Evolutionary conservation across 768 basidiomycete species (phyloP), one percentile per base, ranked within the genome.

Genomic region (Fistulinella prunicolor): DNA sequence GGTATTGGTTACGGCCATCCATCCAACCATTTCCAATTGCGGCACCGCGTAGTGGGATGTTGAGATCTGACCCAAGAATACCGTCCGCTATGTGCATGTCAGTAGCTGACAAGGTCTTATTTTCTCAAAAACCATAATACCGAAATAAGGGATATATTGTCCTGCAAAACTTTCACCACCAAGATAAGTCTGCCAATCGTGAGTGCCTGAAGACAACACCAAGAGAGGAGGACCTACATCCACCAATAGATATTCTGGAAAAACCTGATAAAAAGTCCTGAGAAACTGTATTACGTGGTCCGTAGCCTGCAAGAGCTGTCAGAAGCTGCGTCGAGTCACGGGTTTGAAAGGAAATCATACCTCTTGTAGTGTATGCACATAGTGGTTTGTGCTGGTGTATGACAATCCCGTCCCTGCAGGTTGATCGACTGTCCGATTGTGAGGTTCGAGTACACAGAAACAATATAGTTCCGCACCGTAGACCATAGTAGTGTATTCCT

Each of bases 21-120:
- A 96, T 95, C 96, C 96, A 99, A 6, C 95, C 95, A 66, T 99
- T 99, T 19, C 96, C 96, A 37, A 99, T 96, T 1, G 95, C 90
- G 14, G 80, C 70, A 2, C 96, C 96, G 37, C 77, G 78, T 8
- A 97, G 71, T 0, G 81, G 83, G 22, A 85, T 71, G 21, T 73
- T 61, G 16, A 91, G 70, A 28, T 75, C 64, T 6, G 83, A 81
- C 52, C 75, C 65, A 24, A 96, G 72, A 38, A 95, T 73, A 16
- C 83, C 87, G 54, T 93, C 79, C 59, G 91, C 94, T 94, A 51
- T 19, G 51, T 32, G 52, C 14, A 23, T 16, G 45, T 60, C 22
- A 53, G 46, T 17, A 20, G 22, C 20, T 22, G 37, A 24, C 4
- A 49, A 42, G 14, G 22, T 17, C 12, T 28, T 6, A 28, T 28